A percentile compares a stretch with the other conserved stretches of the same genome.
Evolutionary conservation across 1,284 basidiomycete genomes (phyloP).

Genomic region (Cryptococcus jaspeensis): DNA sequence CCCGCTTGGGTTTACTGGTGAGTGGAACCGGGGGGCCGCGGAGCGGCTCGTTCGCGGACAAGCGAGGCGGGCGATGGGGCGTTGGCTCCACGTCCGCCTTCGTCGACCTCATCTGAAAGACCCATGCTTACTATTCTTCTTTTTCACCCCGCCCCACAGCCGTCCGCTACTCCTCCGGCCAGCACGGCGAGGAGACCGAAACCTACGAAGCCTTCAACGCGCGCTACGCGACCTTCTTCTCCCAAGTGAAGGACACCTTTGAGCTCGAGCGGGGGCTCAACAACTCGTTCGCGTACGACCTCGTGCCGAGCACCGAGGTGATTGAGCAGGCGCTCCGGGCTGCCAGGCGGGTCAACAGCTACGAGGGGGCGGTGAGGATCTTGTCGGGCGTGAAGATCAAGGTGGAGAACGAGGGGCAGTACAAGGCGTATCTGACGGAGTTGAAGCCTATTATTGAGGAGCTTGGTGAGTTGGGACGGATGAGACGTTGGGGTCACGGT

Average conservation of each 20-base stretch:
- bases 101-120: neutral
- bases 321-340: conserved; percentile 88
- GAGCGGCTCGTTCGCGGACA: neutral
- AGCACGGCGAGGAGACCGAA: conserved; percentile 71
- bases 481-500: neutral
- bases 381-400: conserved; percentile 92
- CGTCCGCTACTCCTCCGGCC: conserved; percentile 41
- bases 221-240: conserved; percentile 92
- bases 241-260: conserved; percentile 89
- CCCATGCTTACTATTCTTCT: neutral
- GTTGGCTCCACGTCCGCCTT: neutral
- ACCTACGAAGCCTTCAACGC: conserved; percentile 91
- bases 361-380: conserved; percentile 90
- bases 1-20: conserved; percentile 40
- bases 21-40: conserved; percentile 12
- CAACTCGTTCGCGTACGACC: conserved; percentile 98
- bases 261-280: conserved; percentile 97
- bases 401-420: conserved; percentile 92
- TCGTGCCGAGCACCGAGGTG: conserved; percentile 87
- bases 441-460: conserved; percentile 81
- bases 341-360: conserved; percentile 91
- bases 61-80: too few relatives aligned
- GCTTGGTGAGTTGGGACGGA: conserved; percentile 65
- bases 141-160: conserved; percentile 13
- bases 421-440: conserved; percentile 84